A percentile compares a stretch with the other conserved stretches of the same genome.
Evolutionary conservation across 1,284 basidiomycete genomes (phyloP).

Genomic region (Cryptococcus neoformans): DNA sequence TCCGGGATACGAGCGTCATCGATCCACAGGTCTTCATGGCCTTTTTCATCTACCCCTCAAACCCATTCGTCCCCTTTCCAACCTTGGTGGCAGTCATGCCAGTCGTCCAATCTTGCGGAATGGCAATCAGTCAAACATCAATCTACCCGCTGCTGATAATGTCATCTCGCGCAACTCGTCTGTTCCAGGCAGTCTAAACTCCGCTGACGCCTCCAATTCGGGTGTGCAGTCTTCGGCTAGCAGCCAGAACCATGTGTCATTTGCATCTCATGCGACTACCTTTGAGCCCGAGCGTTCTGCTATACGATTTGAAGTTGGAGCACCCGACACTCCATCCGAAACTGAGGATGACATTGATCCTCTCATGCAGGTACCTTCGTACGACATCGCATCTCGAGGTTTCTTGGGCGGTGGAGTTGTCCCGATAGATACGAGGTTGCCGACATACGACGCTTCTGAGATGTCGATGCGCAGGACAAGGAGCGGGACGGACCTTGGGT

Average conservation of each 20-base stretch:
- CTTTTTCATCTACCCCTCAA: slow-evolving; percentile 25
- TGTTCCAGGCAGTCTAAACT: slow-evolving; percentile 8
- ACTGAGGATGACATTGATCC: slow-evolving; percentile 24
- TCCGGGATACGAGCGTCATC: slow-evolving; percentile 10
- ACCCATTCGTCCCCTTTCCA: slow-evolving; percentile 15
- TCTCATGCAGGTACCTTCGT: slow-evolving; percentile 65
- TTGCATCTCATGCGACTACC: slow-evolving; percentile 12
- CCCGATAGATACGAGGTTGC: slow-evolving; percentile 72
- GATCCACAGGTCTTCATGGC: slow-evolving; percentile 15
- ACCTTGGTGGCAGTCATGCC: background rate
- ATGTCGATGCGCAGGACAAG: slow-evolving; percentile 26
- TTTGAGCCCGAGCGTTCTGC: slow-evolving; percentile 5
- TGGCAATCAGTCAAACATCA: background rate
- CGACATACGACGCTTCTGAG: slow-evolving; percentile 70
- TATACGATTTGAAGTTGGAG: slow-evolving; percentile 7
- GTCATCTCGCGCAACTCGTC: slow-evolving; percentile 16
- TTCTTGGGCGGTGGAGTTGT: slow-evolving; percentile 81
- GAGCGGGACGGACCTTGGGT: slow-evolving; percentile 21
- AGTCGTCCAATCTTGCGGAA: slow-evolving; percentile 17
- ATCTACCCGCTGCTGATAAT: background rate
- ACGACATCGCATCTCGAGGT: slow-evolving; percentile 71
- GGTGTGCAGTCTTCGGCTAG: background rate
- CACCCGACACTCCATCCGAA: slow-evolving; percentile 10
- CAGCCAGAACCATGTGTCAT: slow-evolving; percentile 13
- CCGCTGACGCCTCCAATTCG: background rate